Percentiles rank a stretch among this genome's conserved stretches.
phyloP scores from a whole-genome alignment of 257 asterid genomes.

The Buddleja alternifolia region DNA sequence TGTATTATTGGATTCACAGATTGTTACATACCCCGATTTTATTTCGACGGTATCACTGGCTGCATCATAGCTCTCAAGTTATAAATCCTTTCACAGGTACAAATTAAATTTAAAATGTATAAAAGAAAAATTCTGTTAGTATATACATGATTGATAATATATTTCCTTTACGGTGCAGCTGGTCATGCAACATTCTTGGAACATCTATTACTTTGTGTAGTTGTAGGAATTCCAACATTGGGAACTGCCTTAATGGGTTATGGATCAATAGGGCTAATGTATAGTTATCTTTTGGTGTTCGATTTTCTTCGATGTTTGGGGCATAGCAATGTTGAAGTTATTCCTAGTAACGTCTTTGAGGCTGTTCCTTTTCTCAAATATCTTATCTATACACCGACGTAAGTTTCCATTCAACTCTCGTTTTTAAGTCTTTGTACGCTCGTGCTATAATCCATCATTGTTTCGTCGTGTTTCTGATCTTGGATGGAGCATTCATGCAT shows the following conservation, averaged over 20 bases:
- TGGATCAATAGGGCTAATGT: conserved; percentile 71
- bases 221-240: conserved; percentile 70
- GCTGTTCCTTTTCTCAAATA: conserved; percentile 61
- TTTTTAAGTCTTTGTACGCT: too few relatives aligned
- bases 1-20: conserved; percentile 89
- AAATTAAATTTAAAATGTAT: too few relatives aligned
- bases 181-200: conserved; percentile 86
- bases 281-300: conserved; percentile 63
- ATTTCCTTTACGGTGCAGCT: conserved; percentile 47
- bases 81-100: conserved; percentile 84
- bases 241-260: conserved; percentile 68
- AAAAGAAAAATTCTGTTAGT: too few relatives aligned
- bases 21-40: conserved; percentile 60
- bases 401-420: conserved; percentile 31
- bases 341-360: conserved; percentile 56
- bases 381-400: conserved; percentile 80
- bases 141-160: too few relatives aligned
- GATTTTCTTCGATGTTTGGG: conserved; percentile 90
- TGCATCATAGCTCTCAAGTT: conserved; percentile 80
- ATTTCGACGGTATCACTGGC: conserved; percentile 76
- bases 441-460: too few relatives aligned
- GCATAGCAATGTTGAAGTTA: conserved; percentile 76
- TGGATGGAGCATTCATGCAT: too few relatives aligned
- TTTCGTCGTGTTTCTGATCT: too few relatives aligned
- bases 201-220: conserved; percentile 63